Percentiles rank a stretch among this genome's conserved stretches.
Evolutionary conservation across 495 filamentous ascomycete genomes (phyloP).

Genomic region (Lasiosphaeriaceae sp.): DNA sequence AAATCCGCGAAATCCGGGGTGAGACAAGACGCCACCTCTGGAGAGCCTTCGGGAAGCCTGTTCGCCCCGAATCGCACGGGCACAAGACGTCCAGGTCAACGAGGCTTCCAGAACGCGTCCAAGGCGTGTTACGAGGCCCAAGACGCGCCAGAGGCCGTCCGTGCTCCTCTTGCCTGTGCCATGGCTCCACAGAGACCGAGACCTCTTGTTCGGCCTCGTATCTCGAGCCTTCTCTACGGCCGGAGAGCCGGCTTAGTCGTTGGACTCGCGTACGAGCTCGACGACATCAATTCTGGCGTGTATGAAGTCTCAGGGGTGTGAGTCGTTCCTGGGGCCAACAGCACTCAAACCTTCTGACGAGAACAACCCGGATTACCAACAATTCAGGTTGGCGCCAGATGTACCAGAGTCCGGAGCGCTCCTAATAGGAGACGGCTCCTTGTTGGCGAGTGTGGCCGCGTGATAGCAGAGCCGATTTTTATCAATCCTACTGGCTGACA

Average conservation of each 20-base stretch:
- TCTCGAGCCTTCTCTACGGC: neutral
- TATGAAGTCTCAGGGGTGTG: neutral
- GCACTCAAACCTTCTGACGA: too few relatives aligned
- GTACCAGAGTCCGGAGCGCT: too few relatives aligned
- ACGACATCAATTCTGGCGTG: neutral
- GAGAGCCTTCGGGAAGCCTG: neutral
- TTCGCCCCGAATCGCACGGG: neutral
- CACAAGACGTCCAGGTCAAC: neutral
- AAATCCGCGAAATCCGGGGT: too few relatives aligned
- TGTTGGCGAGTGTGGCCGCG: too few relatives aligned
- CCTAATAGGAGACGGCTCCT: too few relatives aligned
- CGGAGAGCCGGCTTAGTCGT: neutral
- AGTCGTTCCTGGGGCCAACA: neutral
- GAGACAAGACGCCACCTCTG: neutral
- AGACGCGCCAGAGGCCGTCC: neutral
- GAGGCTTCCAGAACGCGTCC: neutral
- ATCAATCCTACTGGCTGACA: too few relatives aligned
- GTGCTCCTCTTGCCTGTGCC: neutral
- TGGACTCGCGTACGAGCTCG: neutral
- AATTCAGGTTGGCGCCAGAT: too few relatives aligned
- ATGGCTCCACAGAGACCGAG: neutral
- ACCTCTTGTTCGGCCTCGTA: neutral
- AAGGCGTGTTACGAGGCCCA: neutral
- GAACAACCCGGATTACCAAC: too few relatives aligned
- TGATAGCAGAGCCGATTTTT: too few relatives aligned